Percentiles rank a stretch among this genome's conserved stretches.
phyloP scores from a whole-genome alignment of 2,329 filamentous ascomycete species.

The Chaetothyriales sp. region DNA sequence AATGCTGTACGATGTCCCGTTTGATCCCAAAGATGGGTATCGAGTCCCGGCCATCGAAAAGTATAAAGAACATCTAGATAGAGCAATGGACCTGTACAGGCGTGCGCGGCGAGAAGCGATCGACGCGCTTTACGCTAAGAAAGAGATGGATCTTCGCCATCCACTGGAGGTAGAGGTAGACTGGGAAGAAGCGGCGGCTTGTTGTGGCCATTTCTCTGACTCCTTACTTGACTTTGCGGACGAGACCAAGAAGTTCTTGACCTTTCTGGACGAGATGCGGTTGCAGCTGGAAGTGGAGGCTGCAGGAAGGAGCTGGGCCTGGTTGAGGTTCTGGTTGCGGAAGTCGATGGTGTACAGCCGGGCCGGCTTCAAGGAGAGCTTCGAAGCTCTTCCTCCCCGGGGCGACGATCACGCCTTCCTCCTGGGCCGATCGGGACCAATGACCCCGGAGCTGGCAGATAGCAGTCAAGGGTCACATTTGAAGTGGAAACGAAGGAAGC shows the following conservation, averaged over 20 bases:
- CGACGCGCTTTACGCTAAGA: conserved; percentile 63
- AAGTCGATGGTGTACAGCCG: conserved; percentile 15
- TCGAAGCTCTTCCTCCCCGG: neutral
- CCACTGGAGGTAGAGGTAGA: conserved; percentile 73
- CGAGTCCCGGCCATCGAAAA: conserved; percentile 64
- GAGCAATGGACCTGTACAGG: conserved; percentile 70
- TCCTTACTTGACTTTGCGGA: conserved; percentile 82
- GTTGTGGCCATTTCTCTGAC: conserved; percentile 92
- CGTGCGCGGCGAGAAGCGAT: conserved; percentile 62
- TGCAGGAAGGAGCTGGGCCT: conserved; percentile 60
- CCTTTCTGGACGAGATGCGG: conserved; percentile 75
- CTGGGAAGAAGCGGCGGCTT: conserved; percentile 94
- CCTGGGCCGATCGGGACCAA: conserved; percentile 6
- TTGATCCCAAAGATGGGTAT: conserved; percentile 53
- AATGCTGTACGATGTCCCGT: conserved; percentile 76
- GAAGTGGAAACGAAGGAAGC: conserved; percentile 14
- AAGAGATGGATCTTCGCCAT: conserved; percentile 54
- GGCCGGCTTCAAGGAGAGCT: conserved; percentile 1
- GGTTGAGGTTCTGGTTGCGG: conserved; percentile 62
- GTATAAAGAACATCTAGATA: conserved; percentile 64
- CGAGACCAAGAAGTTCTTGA: conserved; percentile 70
- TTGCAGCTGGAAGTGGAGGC: conserved; percentile 48
- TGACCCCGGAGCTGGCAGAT: neutral
- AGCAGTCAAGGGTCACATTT: conserved; percentile 2
- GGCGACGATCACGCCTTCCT: conserved; percentile 17